phyloP scores from a whole-genome alignment of 73 alveolate species.

The Symbiodinium natans region DNA sequence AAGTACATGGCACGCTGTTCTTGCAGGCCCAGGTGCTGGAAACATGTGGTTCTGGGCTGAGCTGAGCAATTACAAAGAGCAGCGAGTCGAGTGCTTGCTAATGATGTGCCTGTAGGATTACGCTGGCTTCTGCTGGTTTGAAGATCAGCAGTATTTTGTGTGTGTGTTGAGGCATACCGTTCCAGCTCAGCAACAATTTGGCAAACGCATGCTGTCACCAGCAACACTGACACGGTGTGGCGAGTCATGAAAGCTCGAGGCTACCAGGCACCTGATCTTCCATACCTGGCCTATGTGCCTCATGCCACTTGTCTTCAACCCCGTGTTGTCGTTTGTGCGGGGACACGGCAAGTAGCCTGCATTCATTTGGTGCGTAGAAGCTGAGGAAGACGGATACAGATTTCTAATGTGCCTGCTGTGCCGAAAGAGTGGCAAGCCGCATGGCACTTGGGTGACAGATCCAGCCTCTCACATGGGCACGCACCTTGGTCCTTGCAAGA shows the following conservation, averaged over 20 bases:
- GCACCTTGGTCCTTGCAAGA: neutral
- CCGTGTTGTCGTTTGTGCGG: too few relatives aligned
- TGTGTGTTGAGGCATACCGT: too few relatives aligned
- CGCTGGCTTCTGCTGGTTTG: too few relatives aligned
- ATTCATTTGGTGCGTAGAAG: neutral
- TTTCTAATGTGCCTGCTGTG: neutral
- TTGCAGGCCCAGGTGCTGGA: neutral
- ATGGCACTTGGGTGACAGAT: slow-evolving; percentile 15
- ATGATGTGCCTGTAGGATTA: too few relatives aligned
- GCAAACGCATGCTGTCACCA: too few relatives aligned
- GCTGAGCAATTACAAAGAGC: neutral
- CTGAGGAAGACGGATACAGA: slow-evolving; percentile 6
- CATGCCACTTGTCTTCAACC: neutral
- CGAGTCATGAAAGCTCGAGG: too few relatives aligned
- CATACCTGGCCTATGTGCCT: slow-evolving; percentile 1
- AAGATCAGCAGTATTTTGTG: too few relatives aligned
- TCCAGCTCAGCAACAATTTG: too few relatives aligned
- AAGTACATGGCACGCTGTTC: too few relatives aligned
- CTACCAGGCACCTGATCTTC: neutral
- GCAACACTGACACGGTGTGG: too few relatives aligned
- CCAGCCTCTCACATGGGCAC: neutral
- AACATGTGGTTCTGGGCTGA: neutral
- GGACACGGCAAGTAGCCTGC: too few relatives aligned
- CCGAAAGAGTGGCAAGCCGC: neutral
- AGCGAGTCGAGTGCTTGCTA: neutral